Evolutionary conservation across 345 rosid genomes (phyloP).

Genomic region (Lumnitzera littorea): DNA sequence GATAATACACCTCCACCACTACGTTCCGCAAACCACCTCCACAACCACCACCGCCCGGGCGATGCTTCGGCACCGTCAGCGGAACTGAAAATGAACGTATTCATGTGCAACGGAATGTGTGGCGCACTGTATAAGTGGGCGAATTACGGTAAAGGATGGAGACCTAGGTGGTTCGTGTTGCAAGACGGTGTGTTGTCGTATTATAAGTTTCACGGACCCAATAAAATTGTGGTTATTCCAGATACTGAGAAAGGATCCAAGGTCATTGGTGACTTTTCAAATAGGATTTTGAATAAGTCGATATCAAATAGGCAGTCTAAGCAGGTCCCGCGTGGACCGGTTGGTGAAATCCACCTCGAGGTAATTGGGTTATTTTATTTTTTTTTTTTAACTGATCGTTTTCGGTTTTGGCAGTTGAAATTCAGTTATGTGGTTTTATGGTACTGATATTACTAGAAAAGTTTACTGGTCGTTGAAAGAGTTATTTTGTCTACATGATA

Average conservation of each 20-base stretch:
- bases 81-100: conserved; percentile 70
- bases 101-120: conserved; percentile 82
- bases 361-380: conserved; percentile 15
- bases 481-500: no score
- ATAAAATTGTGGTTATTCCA: conserved; percentile 69
- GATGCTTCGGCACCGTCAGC: conserved; percentile 6
- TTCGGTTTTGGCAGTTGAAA: background rate
- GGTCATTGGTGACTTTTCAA: conserved; percentile 84
- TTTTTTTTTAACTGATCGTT: background rate
- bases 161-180: conserved; percentile 91
- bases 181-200: conserved; percentile 97
- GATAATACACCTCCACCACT: conserved; percentile 27
- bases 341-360: conserved; percentile 98
- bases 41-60: conserved; percentile 5
- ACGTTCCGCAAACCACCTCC: conserved; percentile 26
- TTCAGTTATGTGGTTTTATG: background rate
- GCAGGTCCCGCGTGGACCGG: conserved; percentile 52
- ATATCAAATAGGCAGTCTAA: conserved; percentile 6
- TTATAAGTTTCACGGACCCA: conserved; percentile 89
- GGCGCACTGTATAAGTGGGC: conserved; percentile 93
- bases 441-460: no score
- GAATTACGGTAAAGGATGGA: conserved; percentile 96
- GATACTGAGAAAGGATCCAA: conserved; percentile 84
- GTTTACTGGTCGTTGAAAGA: no score
- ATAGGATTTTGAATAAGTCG: conserved; percentile 38